Evolutionary conservation across 805 yeast species (phyloP).

Genomic region (Yarrowia sp.): DNA sequence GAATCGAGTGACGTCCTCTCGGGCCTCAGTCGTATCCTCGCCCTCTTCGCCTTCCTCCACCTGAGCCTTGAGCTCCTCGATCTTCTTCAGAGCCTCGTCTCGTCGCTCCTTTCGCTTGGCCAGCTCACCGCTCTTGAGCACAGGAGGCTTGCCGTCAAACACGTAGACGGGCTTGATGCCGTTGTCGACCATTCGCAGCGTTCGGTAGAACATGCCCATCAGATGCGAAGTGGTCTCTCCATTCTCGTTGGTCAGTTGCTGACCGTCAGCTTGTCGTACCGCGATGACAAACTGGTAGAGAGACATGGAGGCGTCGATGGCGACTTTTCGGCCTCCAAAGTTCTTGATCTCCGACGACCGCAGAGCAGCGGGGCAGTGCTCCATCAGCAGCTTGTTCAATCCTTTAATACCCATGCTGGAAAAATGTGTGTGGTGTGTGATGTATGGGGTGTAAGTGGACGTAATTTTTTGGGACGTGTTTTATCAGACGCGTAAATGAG

Average conservation of each 20-base stretch:
- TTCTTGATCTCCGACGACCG: slow-evolving; percentile 77
- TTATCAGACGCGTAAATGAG: slow-evolving; percentile 9
- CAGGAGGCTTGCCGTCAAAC: slow-evolving; percentile 98
- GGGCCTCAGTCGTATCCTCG: slow-evolving; percentile 54
- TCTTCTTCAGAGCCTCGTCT: slow-evolving; percentile 75
- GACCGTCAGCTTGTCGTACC: slow-evolving; percentile 96
- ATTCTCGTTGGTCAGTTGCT: slow-evolving; percentile 76
- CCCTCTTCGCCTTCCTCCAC: slow-evolving; percentile 13
- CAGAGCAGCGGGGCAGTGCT: slow-evolving; percentile 83
- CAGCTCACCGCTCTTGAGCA: slow-evolving; percentile 86
- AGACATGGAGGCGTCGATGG: slow-evolving; percentile 87
- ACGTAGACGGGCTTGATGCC: slow-evolving; percentile 97
- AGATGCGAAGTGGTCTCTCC: slow-evolving; percentile 92
- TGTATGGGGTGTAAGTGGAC: neutral
- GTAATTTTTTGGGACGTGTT: neutral
- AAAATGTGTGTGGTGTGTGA: neutral
- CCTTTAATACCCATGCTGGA: slow-evolving; percentile 46
- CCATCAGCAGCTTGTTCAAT: slow-evolving; percentile 78
- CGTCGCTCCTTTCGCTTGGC: slow-evolving; percentile 78
- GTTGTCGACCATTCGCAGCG: slow-evolving; percentile 81
- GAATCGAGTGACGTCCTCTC: slow-evolving; percentile 68
- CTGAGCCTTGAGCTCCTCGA: slow-evolving; percentile 63
- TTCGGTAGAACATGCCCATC: slow-evolving; percentile 95
- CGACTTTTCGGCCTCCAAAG: slow-evolving; percentile 92
- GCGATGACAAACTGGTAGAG: slow-evolving; percentile 93